Evolutionary conservation across 139 green algal species (phyloP).

Genomic region (Chlamydomonas schloesseri): DNA sequence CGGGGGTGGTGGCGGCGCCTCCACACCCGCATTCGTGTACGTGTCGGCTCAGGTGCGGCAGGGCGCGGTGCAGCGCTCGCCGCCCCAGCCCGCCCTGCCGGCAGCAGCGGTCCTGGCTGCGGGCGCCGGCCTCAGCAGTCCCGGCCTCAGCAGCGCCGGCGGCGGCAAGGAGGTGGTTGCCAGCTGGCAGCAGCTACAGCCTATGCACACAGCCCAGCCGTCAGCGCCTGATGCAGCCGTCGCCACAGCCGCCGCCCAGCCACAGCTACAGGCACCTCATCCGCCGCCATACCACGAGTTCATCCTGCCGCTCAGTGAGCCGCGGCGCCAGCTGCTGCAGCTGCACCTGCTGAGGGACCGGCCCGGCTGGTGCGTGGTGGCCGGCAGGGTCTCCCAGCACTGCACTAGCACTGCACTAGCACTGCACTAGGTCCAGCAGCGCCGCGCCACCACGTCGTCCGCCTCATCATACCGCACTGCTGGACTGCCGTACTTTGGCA

Average conservation of each 20-base stretch:
- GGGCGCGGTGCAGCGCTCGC: constrained; percentile 5
- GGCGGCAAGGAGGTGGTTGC: no score
- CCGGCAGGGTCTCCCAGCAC: no score
- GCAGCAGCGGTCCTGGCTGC: no score
- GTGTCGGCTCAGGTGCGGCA: constrained; percentile 13
- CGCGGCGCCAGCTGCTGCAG: background rate
- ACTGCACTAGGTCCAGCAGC: no score
- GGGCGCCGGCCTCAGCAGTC: no score
- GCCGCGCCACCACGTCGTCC: no score
- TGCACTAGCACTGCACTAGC: no score
- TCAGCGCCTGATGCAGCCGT: background rate
- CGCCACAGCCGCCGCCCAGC: background rate
- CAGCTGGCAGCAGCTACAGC: background rate
- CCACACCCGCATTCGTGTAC: background rate
- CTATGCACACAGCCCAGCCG: no score
- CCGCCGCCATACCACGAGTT: background rate
- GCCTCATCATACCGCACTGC: background rate
- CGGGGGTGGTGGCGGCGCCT: no score
- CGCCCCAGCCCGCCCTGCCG: background rate
- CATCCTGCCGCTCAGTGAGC: background rate
- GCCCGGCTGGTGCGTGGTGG: background rate
- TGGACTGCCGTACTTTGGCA: no score
- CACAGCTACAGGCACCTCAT: no score
- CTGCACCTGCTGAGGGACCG: background rate
- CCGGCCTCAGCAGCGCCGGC: no score